Base-by-base conservation (phyloP, 352 stramenopile genomes). In the Phytophthora crassamura region DNA sequence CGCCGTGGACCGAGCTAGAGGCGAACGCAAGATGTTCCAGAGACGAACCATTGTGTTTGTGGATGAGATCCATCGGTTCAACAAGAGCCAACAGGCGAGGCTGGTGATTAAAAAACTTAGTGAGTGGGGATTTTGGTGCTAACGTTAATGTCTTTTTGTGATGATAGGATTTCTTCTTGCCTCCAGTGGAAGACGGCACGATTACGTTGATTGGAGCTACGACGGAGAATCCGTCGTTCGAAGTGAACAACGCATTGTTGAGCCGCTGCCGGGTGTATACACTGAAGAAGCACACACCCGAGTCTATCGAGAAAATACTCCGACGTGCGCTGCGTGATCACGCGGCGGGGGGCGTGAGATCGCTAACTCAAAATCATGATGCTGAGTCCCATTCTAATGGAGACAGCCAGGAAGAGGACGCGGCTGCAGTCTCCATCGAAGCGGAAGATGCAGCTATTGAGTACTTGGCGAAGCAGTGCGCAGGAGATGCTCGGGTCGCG, bases 161-260 rank as follows among this genome's bases (percentile, higher is more conserved):
- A 18, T 45, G 15, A 11, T 41, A 86, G 72, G 87, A 95, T 66
- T 89, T 94, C 42, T 93, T 97, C 42, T 72, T 97, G n/a, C 86
- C 86, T 11, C 65, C 70, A 2, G 83, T 97, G 10, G 88, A 97
- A 66, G 84, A 91, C 30, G 89, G 89, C 2, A 93, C 80, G 8
- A 90, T 96, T 63, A 94, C 88, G 22, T 50, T 97, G 22, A 93
- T 97, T 61, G 89, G 89, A n/a, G 89, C 89, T 22, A 97, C 89
- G 33, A 97, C 89, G 0, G 89, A 97, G 59, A 97, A 96, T 54
- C 88, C 89, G 20, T 96, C 86, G 50, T 97, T 97, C 42, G 85
- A 93, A 58, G 83, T 97, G 58, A 96, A 94, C 71, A 91, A 91
- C 51, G 88, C 86, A 11, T 54, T 96, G 33, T 66, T 96, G 10